Percentiles rank a stretch among this genome's conserved stretches.
These are phyloP conservation scores for Arthrobotrys musiformis DNA, from an alignment of 2,329 filamentous ascomycete species.

Conservation along the genomic window DNA sequence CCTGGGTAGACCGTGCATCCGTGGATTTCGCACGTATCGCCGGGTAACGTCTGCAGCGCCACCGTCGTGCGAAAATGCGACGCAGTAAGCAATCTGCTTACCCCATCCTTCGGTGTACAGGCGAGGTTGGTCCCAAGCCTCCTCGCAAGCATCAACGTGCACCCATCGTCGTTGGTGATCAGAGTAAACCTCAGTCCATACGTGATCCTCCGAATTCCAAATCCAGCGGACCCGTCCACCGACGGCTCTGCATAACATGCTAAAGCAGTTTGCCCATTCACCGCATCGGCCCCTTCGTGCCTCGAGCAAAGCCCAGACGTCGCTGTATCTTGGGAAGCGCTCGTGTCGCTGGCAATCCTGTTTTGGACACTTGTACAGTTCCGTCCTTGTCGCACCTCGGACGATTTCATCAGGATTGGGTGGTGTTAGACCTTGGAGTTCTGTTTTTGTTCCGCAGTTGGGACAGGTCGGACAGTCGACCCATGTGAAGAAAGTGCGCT, in stretches of 20 bases:
- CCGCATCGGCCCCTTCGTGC: slow-evolving; percentile 86
- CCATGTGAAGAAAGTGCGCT: slow-evolving; percentile 92
- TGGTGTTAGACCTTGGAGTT: slow-evolving; percentile 82
- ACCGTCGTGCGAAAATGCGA: slow-evolving; percentile 93
- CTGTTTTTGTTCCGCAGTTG: slow-evolving; percentile 82
- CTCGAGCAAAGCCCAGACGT: slow-evolving; percentile 91
- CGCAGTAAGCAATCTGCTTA: slow-evolving; percentile 95
- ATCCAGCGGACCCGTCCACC: slow-evolving; percentile 94
- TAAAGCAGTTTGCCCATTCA: slow-evolving; percentile 99
- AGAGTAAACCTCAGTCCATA: slow-evolving; percentile 98
- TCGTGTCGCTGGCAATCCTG: slow-evolving; percentile 80
- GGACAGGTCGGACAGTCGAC: slow-evolving; percentile 93
- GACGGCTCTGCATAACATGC: slow-evolving; percentile 94
- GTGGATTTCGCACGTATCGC: slow-evolving; percentile 76
- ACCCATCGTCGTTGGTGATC: slow-evolving; percentile 93
- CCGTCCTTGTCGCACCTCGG: slow-evolving; percentile 85
- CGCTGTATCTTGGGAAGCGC: slow-evolving; percentile 91
- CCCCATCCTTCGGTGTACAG: slow-evolving; percentile 95
- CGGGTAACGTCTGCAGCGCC: slow-evolving; percentile 73
- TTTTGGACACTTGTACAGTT: slow-evolving; percentile 87
- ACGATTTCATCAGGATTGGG: slow-evolving; percentile 90
- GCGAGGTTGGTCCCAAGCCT: slow-evolving; percentile 91
- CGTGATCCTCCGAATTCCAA: slow-evolving; percentile 97
- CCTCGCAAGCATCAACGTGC: slow-evolving; percentile 95
- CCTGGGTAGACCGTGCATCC: slow-evolving; percentile 77